Evolutionary conservation across 768 basidiomycete species (phyloP).

Genomic region (Gymnopilus junonius): DNA sequence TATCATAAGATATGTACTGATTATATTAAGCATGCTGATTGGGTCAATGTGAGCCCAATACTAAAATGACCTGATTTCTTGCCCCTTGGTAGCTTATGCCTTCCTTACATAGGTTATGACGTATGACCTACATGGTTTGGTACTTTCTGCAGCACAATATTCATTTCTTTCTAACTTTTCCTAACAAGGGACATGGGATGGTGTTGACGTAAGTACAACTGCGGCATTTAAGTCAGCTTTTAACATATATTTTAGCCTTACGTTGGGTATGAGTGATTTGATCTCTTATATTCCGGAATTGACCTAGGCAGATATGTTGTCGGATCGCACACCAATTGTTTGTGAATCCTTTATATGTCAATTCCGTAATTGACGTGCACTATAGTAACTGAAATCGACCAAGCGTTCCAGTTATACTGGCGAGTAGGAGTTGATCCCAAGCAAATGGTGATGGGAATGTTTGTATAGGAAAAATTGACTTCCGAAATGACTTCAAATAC

Average conservation of each 20-base stretch:
- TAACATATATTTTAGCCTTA: slow-evolving; percentile 5
- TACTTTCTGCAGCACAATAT: not conserved
- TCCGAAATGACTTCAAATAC: not conserved
- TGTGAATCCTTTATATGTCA: not conserved
- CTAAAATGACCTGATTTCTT: not conserved
- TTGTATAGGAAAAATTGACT: not conserved
- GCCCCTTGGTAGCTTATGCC: not conserved
- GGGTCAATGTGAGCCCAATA: not conserved
- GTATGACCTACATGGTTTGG: slow-evolving; percentile 29
- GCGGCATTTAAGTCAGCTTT: not conserved
- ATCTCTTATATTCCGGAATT: not conserved
- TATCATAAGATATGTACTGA: not conserved
- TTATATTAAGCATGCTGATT: not conserved
- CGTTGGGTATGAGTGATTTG: slow-evolving; percentile 4
- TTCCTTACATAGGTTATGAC: slow-evolving; percentile 16
- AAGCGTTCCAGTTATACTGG: slow-evolving; percentile 25
- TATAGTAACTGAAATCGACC: slow-evolving; percentile 29
- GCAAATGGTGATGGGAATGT: slow-evolving; percentile 24
- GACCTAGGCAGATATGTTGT: slow-evolving; percentile 21
- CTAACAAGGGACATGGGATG: slow-evolving; percentile 27
- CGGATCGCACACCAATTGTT: slow-evolving; percentile 19
- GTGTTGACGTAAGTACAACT: slow-evolving; percentile 11
- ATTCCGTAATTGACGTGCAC: slow-evolving; percentile 2
- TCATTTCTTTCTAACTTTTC: not conserved
- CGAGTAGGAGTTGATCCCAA: slow-evolving; percentile 23